Percentiles rank a stretch among this genome's conserved stretches.
These are phyloP conservation scores for Musa itinerans DNA, from an alignment of 176 grass and related monocot genomes.

Conservation along the genomic window DNA sequence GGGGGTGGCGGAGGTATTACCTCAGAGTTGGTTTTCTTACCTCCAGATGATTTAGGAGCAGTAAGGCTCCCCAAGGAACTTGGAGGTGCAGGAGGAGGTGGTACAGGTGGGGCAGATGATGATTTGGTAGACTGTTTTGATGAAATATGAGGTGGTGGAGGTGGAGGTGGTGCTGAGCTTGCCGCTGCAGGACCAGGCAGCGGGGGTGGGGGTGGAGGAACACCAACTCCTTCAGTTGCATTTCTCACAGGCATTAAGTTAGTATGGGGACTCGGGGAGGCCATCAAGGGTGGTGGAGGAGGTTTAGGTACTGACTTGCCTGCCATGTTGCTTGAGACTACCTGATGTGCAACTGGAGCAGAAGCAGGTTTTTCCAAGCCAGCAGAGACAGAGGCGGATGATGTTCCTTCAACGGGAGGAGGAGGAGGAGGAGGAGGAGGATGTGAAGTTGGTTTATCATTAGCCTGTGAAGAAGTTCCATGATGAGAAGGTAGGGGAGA, in stretches of 20 bases:
- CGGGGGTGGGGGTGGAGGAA: constrained; percentile 15
- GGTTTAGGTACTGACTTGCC: constrained; percentile 23
- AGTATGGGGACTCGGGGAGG: background rate
- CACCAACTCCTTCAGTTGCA: background rate
- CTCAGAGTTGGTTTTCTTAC: constrained; percentile 10
- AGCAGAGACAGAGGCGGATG: constrained; percentile 13
- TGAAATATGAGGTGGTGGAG: constrained; percentile 26
- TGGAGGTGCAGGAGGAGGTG: constrained; percentile 44
- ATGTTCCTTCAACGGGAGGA: background rate
- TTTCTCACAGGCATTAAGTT: background rate
- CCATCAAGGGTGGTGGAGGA: constrained; percentile 16
- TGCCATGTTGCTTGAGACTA: constrained; percentile 9
- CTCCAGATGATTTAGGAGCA: background rate
- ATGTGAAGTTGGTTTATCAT: constrained; percentile 21
- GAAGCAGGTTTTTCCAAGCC: constrained; percentile 20
- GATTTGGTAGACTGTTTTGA: constrained; percentile 2
- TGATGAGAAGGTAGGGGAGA: constrained; percentile 12
- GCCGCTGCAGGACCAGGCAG: background rate
- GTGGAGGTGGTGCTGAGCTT: constrained; percentile 10
- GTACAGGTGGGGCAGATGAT: constrained; percentile 25
- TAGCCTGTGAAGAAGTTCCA: constrained; percentile 19
- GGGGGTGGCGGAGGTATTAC: constrained; percentile 32
- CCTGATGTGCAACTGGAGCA: constrained; percentile 20
- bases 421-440: constrained; percentile 20
- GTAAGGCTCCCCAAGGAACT: background rate